Conservation (phyloP, 306 rosid species). For the Carpinus fangiana region DNA sequence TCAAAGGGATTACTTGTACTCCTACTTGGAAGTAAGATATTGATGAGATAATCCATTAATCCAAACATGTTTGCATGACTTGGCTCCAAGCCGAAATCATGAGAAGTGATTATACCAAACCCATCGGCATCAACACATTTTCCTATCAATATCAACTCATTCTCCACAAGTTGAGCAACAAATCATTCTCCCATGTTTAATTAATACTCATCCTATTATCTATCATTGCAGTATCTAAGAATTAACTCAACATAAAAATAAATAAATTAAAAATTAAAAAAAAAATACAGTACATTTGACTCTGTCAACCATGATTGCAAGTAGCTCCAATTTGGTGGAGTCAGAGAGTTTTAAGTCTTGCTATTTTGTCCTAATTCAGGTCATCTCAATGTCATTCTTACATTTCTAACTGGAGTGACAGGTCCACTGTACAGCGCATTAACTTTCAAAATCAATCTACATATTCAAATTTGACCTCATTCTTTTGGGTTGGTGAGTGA, state of each 20-base stretch:
- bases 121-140: too few relatives aligned
- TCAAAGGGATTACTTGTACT: too few relatives aligned
- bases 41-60: too few relatives aligned
- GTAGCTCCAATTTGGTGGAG: not conserved
- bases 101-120: too few relatives aligned
- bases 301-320: too few relatives aligned
- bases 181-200: not conserved
- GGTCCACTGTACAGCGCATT: not conserved
- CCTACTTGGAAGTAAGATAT: too few relatives aligned
- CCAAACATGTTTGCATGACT: too few relatives aligned
- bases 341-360: too few relatives aligned
- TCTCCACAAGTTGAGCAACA: not conserved
- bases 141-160: constrained; percentile 10
- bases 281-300: too few relatives aligned
- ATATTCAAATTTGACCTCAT: not conserved
- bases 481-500: not conserved
- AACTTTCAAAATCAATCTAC: constrained; percentile 4
- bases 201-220: not conserved
- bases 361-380: not conserved
- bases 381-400: constrained; percentile 16
- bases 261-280: too few relatives aligned
- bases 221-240: not conserved
- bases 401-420: constrained; percentile 13
- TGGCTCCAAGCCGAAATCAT: too few relatives aligned
- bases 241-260: not conserved